Evolutionary conservation across 1,284 basidiomycete species (phyloP).

Genomic region (Tilletia caries): DNA sequence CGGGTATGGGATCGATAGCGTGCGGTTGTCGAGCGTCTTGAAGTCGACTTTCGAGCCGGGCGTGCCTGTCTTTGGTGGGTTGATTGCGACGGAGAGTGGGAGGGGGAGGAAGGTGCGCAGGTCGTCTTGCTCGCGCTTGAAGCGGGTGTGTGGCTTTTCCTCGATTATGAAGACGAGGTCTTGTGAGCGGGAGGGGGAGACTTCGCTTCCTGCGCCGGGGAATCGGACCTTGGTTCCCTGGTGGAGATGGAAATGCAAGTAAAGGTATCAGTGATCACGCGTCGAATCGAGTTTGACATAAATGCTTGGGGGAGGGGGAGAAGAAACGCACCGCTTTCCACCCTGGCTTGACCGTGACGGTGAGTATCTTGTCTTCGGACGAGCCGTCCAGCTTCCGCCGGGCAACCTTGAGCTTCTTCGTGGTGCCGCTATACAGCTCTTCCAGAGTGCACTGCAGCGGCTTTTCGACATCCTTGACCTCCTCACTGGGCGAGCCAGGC

Average conservation of each 20-base stretch:
- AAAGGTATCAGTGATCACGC: too few relatives aligned
- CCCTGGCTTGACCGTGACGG: conserved; percentile 50
- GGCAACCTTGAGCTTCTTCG: conserved; percentile 84
- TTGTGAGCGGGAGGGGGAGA: conserved; percentile 37
- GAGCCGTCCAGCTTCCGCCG: conserved; percentile 69
- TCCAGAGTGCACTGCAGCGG: conserved; percentile 82
- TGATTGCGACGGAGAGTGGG: conserved; percentile 45
- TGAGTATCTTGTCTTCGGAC: conserved; percentile 81
- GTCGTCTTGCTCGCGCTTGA: conserved; percentile 49
- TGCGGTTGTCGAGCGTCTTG: conserved; percentile 43
- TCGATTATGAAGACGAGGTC: conserved; percentile 53
- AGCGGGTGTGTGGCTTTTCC: conserved; percentile 46
- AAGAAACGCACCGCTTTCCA: conserved; percentile 43
- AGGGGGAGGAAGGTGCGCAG: conserved; percentile 36
- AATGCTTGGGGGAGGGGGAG: not conserved
- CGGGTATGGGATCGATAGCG: conserved; percentile 44
- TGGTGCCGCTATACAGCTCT: conserved; percentile 83
- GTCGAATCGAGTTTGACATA: too few relatives aligned
- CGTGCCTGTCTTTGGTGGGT: conserved; percentile 43
- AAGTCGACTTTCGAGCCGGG: conserved; percentile 32
- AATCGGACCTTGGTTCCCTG: conserved; percentile 52
- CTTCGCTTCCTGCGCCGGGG: conserved; percentile 47
- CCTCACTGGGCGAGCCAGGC: not conserved
- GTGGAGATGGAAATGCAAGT: not conserved
- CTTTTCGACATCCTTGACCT: conserved; percentile 68